Evolutionary conservation across 179 eudicot species (phyloP).

Genomic region (Silene noctiflora): DNA sequence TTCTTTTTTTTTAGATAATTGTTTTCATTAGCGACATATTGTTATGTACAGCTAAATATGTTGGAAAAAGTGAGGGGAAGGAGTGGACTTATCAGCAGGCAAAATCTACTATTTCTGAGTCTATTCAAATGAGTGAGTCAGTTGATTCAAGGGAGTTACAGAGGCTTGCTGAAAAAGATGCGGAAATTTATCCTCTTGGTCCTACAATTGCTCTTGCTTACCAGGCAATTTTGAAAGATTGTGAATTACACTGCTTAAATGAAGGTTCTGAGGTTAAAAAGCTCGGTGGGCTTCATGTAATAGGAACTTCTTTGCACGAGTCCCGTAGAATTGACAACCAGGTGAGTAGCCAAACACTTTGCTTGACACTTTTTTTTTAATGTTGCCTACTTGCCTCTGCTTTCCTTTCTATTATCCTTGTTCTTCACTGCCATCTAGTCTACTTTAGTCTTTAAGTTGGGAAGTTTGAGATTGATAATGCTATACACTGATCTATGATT

Average conservation of each 20-base stretch:
- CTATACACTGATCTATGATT: neutral
- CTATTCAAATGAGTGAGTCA: slow-evolving; percentile 76
- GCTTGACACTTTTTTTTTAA: neutral
- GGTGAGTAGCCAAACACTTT: slow-evolving; percentile 34
- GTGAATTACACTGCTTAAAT: slow-evolving; percentile 73
- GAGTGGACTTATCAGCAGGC: slow-evolving; percentile 74
- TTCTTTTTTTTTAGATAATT: slow-evolving; percentile 9
- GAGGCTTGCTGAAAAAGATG: slow-evolving; percentile 68
- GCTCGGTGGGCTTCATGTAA: slow-evolving; percentile 99
- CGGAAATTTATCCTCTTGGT: slow-evolving; percentile 90
- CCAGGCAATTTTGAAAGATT: slow-evolving; percentile 64
- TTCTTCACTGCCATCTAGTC: neutral
- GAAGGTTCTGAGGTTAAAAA: slow-evolving; percentile 93
- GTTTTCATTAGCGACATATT: neutral
- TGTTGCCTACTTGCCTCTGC: neutral
- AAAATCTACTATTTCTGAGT: slow-evolving; percentile 61
- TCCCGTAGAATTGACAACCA: slow-evolving; percentile 98
- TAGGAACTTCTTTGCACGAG: slow-evolving; percentile 97
- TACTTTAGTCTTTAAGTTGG: neutral
- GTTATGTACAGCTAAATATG: slow-evolving; percentile 61
- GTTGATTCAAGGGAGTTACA: slow-evolving; percentile 56
- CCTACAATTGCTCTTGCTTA: slow-evolving; percentile 83
- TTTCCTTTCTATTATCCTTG: neutral
- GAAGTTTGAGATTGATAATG: neutral
- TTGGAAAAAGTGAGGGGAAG: slow-evolving; percentile 74